Evolutionary conservation across 208 protist genomes (phyloP), one percentile per base, ranked within the genome.

Genomic region (Leishmania lainsoni): DNA sequence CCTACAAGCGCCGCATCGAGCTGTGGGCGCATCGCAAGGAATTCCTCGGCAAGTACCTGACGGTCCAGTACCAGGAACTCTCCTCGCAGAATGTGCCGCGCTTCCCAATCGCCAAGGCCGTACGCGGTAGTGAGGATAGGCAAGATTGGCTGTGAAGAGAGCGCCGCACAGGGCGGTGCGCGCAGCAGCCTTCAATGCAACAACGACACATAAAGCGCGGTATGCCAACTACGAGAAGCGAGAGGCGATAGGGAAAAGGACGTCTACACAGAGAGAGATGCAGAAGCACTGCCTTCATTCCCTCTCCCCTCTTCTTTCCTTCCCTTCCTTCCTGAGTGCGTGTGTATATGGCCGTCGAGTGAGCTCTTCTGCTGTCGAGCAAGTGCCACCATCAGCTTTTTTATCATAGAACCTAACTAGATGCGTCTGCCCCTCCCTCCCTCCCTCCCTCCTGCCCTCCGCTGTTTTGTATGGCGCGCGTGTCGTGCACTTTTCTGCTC

Each of bases 11-110:
- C 3, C 91, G 95, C 45, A 26, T 90, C 26, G 81, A 86, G 54
- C 65, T 97, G 76, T 98, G 95, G 94, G 76, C 51, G 16, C 48
- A 90, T 75, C 88, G 93, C 6, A 80, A 91, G 49, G 59, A 91
- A 58, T 87, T 89, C 76, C 85, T 95, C 12, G 92, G 93, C 12
- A 92, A 93, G 85, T 96, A 90, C 68, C 66, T 96, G 51, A 98
- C 95, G 35, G 90, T 98, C 71, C 93, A 96, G 86, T 98, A 96
- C 72, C 93, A 97, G 73, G 90, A 97, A 78, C 90, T 97, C 9
- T 94, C 92, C 32, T 89, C 90, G 42, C 91, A 96, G 71, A 93
- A 96, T 79, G 92, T 98, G 52, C 95, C 95, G 39, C 95, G 95
- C 79, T 98, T 98, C 68, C 95, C 95, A 1, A 84, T 96, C 52